phyloP scores from a whole-genome alignment of 1,284 basidiomycete genomes.

The Baeospora myosura region DNA sequence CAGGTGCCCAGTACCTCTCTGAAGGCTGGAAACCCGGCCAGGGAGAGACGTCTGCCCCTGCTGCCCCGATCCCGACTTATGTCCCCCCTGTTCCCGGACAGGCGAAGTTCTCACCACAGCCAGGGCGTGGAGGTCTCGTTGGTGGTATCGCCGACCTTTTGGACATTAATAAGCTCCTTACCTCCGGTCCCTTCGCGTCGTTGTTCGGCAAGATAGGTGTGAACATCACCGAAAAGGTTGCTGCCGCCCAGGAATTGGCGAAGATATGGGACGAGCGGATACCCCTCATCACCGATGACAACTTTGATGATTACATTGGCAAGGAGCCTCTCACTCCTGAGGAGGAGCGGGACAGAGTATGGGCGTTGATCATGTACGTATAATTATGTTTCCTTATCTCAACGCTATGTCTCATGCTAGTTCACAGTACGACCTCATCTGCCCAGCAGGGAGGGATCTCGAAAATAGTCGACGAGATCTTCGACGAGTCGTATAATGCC shows the following conservation, averaged over 20 bases:
- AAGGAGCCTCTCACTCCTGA: slow-evolving; percentile 56
- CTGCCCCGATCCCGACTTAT: slow-evolving; percentile 14
- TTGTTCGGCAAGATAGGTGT: slow-evolving; percentile 53
- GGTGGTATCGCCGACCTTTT: slow-evolving; percentile 19
- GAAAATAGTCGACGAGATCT: slow-evolving; percentile 57
- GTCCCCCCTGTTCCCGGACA: no score
- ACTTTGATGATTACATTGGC: slow-evolving; percentile 59
- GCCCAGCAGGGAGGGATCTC: slow-evolving; percentile 56
- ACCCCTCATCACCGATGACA: slow-evolving; percentile 68
- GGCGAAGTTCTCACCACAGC: no score
- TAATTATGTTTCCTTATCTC: slow-evolving; percentile 3
- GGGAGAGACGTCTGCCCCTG: slow-evolving; percentile 18
- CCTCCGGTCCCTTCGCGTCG: slow-evolving; percentile 41
- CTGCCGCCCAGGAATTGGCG: slow-evolving; percentile 28
- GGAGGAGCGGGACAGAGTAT: slow-evolving; percentile 58
- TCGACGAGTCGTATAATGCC: slow-evolving; percentile 63
- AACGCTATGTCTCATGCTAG: slow-evolving; percentile 26
- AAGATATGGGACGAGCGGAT: slow-evolving; percentile 64
- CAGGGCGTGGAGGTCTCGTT: no score
- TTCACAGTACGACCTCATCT: slow-evolving; percentile 53
- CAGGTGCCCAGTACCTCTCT: slow-evolving; percentile 65
- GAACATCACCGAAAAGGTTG: slow-evolving; percentile 56
- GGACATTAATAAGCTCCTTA: slow-evolving; percentile 41
- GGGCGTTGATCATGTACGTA: slow-evolving; percentile 67
- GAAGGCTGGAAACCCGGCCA: slow-evolving; percentile 73